A percentile compares a stretch with the other conserved stretches of the same genome.
These are phyloP conservation scores for Aphanomyces stellatus DNA, from an alignment of 352 stramenopile genomes.

Conservation along the genomic window DNA sequence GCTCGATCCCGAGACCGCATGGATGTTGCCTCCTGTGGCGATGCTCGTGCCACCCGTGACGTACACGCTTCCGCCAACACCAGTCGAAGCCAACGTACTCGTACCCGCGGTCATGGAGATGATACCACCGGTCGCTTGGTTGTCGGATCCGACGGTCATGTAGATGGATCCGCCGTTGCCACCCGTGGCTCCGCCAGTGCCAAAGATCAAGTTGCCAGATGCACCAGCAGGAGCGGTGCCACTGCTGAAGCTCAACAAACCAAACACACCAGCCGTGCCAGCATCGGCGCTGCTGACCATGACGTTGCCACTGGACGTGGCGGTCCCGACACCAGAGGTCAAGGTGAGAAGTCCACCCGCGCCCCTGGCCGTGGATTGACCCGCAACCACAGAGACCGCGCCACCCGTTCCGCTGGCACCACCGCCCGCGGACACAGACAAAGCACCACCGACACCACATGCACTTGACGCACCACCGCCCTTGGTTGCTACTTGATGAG, in stretches of 20 bases:
- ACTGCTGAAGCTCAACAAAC: constrained; percentile 10
- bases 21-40: constrained; percentile 28
- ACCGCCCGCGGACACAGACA: not conserved
- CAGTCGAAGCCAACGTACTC: not conserved
- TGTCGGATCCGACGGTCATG: constrained; percentile 19
- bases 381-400: not conserved
- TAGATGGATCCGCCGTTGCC: not conserved
- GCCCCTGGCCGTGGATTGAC: not conserved
- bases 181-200: not conserved
- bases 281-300: not conserved
- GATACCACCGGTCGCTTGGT: constrained; percentile 14
- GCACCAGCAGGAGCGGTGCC: not conserved
- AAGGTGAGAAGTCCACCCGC: not conserved
- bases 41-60: constrained; percentile 21
- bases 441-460: not conserved
- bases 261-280: not conserved
- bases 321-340: not conserved
- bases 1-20: constrained; percentile 23
- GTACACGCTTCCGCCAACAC: constrained; percentile 20
- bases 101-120: constrained; percentile 21
- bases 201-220: constrained; percentile 15
- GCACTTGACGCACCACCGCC: not conserved
- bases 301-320: not conserved
- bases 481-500: too few relatives aligned
- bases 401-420: not conserved